These are phyloP conservation scores for Cylindrodendrum hubeiense DNA, from an alignment of 2,329 filamentous ascomycete species.

Conservation along the genomic window DNA sequence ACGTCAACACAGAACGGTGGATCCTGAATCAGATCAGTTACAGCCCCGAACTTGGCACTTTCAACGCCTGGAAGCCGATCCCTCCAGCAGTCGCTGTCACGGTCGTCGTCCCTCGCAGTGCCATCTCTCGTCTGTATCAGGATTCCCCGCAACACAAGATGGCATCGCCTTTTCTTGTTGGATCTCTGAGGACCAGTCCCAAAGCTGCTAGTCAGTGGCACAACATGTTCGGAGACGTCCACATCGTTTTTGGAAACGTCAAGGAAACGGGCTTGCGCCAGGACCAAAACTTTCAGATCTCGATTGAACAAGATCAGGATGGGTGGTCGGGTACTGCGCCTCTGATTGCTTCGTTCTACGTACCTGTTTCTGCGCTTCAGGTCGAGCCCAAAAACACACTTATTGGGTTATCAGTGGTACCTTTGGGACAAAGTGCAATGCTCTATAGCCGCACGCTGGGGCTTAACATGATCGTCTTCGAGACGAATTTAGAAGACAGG, in stretches of 20 bases:
- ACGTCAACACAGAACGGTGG: constrained; percentile 49
- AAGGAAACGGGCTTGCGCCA: constrained; percentile 39
- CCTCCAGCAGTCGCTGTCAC: constrained; percentile 54
- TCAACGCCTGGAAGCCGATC: constrained; percentile 53
- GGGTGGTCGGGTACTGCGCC: constrained; percentile 54
- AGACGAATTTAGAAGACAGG: constrained; percentile 46
- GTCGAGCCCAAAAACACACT: constrained; percentile 46
- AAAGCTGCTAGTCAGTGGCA: constrained; percentile 45
- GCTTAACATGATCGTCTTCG: constrained; percentile 46
- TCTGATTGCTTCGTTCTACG: constrained; percentile 57
- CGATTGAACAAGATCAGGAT: constrained; percentile 49
- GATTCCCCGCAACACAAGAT: constrained; percentile 27
- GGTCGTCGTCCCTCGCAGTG: constrained; percentile 48
- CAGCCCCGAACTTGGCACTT: constrained; percentile 39
- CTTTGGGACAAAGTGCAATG: constrained; percentile 37
- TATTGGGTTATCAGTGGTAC: constrained; percentile 50
- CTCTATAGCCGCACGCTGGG: constrained; percentile 44
- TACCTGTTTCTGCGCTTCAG: constrained; percentile 51
- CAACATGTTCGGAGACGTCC: constrained; percentile 54
- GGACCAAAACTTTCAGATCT: constrained; percentile 48
- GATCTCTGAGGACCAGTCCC: constrained; percentile 43
- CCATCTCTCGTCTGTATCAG: constrained; percentile 45
- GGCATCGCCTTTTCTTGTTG: constrained; percentile 47
- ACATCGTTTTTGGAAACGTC: constrained; percentile 56
- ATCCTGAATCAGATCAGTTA: constrained; percentile 38